A percentile compares a stretch with the other conserved stretches of the same genome.
These are phyloP conservation scores for Pouteria campechiana DNA, from an alignment of 179 eudicot species.

Conservation along the genomic window DNA sequence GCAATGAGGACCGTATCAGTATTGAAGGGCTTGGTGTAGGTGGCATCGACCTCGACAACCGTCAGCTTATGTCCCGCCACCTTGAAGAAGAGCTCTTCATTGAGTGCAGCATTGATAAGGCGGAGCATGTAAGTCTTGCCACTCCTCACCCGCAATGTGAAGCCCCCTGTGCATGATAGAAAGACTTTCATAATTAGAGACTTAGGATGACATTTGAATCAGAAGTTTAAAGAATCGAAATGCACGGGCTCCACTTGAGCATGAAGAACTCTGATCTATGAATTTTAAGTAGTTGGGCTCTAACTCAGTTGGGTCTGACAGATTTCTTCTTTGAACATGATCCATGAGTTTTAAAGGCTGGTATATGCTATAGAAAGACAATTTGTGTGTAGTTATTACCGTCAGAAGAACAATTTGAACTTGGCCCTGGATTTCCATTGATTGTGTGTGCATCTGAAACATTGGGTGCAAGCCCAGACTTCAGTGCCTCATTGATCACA, in stretches of 20 bases:
- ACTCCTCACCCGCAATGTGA: slow-evolving; percentile 10
- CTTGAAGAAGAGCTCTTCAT: slow-evolving; percentile 22
- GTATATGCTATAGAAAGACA: too few species aligned
- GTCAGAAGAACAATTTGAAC: slow-evolving; percentile 10
- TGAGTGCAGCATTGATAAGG: slow-evolving; percentile 26
- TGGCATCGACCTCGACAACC: slow-evolving; percentile 21
- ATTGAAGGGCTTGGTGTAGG: slow-evolving; percentile 23
- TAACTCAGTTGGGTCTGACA: too few species aligned
- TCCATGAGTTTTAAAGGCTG: too few species aligned
- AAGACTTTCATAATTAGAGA: too few species aligned
- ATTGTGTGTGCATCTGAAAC: slow-evolving; percentile 29
- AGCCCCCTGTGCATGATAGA: slow-evolving; percentile 8
- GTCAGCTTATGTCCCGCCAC: slow-evolving; percentile 22
- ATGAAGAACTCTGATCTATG: too few species aligned
- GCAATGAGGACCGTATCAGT: slow-evolving; percentile 18
- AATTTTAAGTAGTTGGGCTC: too few species aligned
- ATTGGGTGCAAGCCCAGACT: slow-evolving; percentile 19
- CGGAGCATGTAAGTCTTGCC: slow-evolving; percentile 21
- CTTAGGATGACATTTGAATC: neutral
- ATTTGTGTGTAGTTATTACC: too few species aligned
- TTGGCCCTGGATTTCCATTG: slow-evolving; percentile 24
- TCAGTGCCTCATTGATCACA: slow-evolving; percentile 15
- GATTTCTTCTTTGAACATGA: too few species aligned
- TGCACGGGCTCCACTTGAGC: too few species aligned
- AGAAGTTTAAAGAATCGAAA: too few species aligned